A percentile compares a stretch with the other conserved stretches of the same genome.
These are phyloP conservation scores for Pleodorina starrii DNA, from an alignment of 139 green algal genomes.

Conservation along the genomic window DNA sequence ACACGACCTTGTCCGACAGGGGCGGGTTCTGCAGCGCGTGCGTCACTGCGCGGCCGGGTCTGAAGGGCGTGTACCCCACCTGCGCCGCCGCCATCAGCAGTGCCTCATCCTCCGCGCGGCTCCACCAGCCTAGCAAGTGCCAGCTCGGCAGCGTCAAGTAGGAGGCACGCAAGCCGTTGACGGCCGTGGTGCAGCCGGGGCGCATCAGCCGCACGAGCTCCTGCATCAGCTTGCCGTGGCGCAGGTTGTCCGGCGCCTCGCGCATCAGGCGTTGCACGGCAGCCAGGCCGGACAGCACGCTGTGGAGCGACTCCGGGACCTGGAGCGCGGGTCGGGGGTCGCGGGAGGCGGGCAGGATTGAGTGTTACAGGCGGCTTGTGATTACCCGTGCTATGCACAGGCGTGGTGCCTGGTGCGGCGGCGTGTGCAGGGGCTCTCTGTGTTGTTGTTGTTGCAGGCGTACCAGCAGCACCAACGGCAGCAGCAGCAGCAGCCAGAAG, in stretches of 20 bases:
- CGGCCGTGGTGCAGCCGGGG: background rate
- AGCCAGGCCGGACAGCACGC: background rate
- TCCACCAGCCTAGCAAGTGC: slow-evolving; percentile 10
- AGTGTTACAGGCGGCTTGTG: background rate
- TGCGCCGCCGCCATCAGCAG: background rate
- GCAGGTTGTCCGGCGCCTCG: background rate
- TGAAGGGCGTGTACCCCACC: background rate
- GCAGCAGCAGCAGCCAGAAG: background rate
- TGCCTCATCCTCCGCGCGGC: slow-evolving; percentile 1
- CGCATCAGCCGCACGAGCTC: background rate
- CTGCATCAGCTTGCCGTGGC: background rate
- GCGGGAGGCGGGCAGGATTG: background rate
- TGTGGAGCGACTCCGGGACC: slow-evolving; percentile 13
- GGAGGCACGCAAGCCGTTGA: background rate
- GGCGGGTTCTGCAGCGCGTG: background rate
- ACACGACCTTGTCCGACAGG: background rate
- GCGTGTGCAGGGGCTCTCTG: too few species aligned
- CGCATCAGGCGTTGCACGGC: background rate
- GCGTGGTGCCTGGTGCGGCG: too few species aligned
- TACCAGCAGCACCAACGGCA: background rate
- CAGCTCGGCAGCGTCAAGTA: background rate
- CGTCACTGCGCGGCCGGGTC: background rate
- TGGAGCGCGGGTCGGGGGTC: background rate
- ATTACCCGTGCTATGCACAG: background rate
- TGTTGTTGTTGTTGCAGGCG: background rate